Conservation (phyloP, 2,329 filamentous ascomycete species). For the Blastomyces percursus region DNA sequence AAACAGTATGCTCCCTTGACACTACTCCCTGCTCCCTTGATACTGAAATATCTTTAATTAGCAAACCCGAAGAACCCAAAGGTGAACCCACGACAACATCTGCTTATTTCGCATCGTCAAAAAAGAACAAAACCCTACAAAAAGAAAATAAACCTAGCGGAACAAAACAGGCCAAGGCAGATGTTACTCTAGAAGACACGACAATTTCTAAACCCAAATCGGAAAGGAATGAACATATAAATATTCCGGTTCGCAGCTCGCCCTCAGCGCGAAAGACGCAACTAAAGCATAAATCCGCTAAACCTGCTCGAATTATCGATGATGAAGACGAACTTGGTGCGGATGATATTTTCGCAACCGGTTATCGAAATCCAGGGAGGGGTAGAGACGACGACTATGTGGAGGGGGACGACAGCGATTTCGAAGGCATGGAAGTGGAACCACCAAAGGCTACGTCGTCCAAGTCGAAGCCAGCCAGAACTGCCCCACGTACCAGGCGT, state of each 20-base stretch:
- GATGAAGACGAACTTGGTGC: conserved; percentile 57
- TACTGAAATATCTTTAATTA: conserved; percentile 15
- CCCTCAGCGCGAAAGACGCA: conserved; percentile 13
- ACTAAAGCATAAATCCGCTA: conserved; percentile 18
- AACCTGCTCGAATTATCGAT: conserved; percentile 39
- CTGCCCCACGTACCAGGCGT: conserved; percentile 22
- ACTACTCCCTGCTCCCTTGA: background rate
- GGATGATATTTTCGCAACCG: conserved; percentile 76
- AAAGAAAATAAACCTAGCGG: conserved; percentile 20
- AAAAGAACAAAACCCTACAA: conserved; percentile 42
- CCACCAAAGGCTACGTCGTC: conserved; percentile 46
- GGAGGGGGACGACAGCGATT: conserved; percentile 54
- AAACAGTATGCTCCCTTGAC: conserved; percentile 36
- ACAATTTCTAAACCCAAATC: conserved; percentile 22
- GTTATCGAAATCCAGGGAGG: conserved; percentile 54
- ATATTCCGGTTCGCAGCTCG: conserved; percentile 39
- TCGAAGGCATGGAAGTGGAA: conserved; percentile 52
- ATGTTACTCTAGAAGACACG: conserved; percentile 28
- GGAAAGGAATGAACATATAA: conserved; percentile 43
- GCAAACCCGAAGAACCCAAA: conserved; percentile 41
- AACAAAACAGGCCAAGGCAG: conserved; percentile 14
- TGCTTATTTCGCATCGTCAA: conserved; percentile 51
- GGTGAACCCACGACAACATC: conserved; percentile 50
- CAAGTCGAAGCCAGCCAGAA: conserved; percentile 30
- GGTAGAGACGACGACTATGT: conserved; percentile 61